Evolutionary conservation across 345 rosid species (phyloP).

Genomic region (Kernera saxatilis): DNA sequence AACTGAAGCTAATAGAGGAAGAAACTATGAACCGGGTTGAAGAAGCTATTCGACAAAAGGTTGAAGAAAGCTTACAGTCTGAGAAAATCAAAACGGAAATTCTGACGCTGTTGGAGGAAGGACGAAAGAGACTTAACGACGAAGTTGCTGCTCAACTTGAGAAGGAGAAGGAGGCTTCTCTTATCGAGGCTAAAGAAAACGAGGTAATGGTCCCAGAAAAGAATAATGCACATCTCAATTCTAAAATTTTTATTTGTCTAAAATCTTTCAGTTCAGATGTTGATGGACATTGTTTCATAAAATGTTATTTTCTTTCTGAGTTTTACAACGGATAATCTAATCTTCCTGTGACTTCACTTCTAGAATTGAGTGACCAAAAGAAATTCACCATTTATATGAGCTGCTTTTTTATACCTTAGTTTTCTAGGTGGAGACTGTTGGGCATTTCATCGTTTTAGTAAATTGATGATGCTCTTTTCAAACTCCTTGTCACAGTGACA

Average conservation of each 20-base stretch:
- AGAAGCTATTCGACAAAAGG: slow-evolving; percentile 66
- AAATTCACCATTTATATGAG: too few species aligned
- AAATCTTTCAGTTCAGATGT: neutral
- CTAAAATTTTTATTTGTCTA: neutral
- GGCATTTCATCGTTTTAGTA: neutral
- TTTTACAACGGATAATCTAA: neutral
- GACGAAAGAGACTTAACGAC: slow-evolving; percentile 56
- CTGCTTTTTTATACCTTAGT: too few species aligned
- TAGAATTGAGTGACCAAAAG: neutral
- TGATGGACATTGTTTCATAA: neutral
- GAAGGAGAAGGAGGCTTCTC: slow-evolving; percentile 72
- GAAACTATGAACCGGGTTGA: slow-evolving; percentile 86
- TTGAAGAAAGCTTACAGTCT: slow-evolving; percentile 72
- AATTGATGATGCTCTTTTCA: neutral
- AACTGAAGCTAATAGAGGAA: slow-evolving; percentile 80
- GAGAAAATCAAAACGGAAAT: slow-evolving; percentile 68
- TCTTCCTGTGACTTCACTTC: neutral
- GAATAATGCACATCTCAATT: neutral
- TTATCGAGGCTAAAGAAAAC: slow-evolving; percentile 60
- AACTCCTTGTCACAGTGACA: neutral
- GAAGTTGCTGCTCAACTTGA: slow-evolving; percentile 82
- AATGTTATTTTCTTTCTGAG: neutral
- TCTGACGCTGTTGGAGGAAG: slow-evolving; percentile 62
- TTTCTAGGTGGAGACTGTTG: neutral
- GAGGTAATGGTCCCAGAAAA: slow-evolving; percentile 45